Base-by-base conservation (phyloP, 768 basidiomycete species). In the Tephrocybe sp. region DNA sequence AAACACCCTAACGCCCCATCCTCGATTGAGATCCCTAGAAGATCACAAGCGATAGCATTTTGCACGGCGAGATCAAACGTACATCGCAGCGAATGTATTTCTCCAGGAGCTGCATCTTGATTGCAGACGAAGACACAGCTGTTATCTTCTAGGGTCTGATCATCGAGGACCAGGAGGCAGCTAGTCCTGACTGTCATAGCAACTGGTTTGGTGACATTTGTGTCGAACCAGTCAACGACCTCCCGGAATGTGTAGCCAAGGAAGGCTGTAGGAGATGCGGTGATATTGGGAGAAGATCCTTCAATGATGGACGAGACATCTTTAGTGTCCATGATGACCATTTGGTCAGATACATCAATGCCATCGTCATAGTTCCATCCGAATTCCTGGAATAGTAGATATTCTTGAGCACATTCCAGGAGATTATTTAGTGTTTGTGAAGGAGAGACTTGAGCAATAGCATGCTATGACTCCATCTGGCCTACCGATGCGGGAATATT, bases 91-190 rank as follows among this genome's bases (percentile, higher is more conserved):
- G 26, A 46, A 17, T 30, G 45, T 3, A 46, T 46, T 33, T 30
- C 45, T 46, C 21, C 45, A 3, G 45, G 45, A 46, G 25, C 14
- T 11, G 30, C 2, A 8, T 46, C 45, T 18, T 30, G 2, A 9
- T 25, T 28, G 45, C 45, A 30, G 23, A 46, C 45, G 17, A 46
- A 46, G 17, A 46, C 34, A 18, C 45, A 46, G 24, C 3, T 46
- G 26, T n/a, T 15, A 7, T 46, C 26, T 15, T 46, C 14, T 17
- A 34, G 10, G 21, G 3, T 30, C 4, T 46, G 10, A 8, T 33
- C 30, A 14, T 46, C 45, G 12, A 46, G 47, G 7, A 15, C n/a
- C 5, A 36, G 9, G 34, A 15, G n/a, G n/a, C 7, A 36, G n/a
- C n/a, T 4, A 15, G 6, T 7, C 34, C 8, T 36, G 7, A 36